Percentiles rank a stretch among this genome's conserved stretches.
Conservation (phyloP, 148 eudicot genomes). For the Camellia japonica region DNA sequence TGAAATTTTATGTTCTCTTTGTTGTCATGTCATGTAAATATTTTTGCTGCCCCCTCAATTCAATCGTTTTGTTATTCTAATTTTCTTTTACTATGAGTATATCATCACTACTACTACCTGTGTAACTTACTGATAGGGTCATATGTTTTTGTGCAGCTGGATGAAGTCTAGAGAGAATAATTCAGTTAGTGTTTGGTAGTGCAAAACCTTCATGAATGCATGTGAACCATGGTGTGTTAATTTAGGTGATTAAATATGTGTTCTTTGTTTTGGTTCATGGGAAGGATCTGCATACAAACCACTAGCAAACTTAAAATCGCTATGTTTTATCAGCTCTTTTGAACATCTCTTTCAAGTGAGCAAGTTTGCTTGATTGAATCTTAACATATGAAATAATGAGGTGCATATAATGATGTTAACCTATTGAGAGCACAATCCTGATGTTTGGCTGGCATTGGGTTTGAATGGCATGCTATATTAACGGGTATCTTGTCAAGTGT, state of each 20-base stretch:
- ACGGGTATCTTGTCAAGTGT: neutral
- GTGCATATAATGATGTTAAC: neutral
- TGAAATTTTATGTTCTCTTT: too few species aligned
- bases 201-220: neutral
- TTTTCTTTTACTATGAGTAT: too few species aligned
- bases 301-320: neutral
- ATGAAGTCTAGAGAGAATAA: too few species aligned
- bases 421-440: conserved; percentile 1
- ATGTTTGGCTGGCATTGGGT: neutral
- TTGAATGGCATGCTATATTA: neutral
- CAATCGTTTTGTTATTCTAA: too few species aligned
- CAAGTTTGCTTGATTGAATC: neutral
- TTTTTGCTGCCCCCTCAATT: too few species aligned
- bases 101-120: too few species aligned
- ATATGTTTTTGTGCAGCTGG: too few species aligned
- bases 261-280: neutral
- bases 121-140: too few species aligned
- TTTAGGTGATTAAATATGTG: neutral
- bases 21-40: too few species aligned
- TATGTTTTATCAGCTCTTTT: neutral
- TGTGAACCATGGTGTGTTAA: neutral
- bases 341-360: neutral
- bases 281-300: neutral
- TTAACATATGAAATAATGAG: neutral
- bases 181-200: neutral